phyloP scores from a whole-genome alignment of 2,329 filamentous ascomycete species.

The Cryphonectria naterciae region DNA sequence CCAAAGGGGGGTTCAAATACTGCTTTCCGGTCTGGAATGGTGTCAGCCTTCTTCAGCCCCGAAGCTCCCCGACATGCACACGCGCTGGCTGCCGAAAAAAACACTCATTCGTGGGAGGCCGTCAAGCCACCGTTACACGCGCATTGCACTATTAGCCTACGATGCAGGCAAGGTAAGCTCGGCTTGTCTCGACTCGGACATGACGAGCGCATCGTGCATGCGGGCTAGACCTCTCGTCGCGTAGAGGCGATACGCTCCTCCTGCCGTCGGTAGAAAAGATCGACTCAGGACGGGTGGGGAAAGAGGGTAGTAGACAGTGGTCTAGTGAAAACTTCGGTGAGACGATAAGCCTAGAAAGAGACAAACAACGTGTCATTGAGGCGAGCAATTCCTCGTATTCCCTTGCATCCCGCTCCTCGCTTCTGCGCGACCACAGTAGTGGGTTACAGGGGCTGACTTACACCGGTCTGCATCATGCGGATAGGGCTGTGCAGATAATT shows the following conservation, averaged over 20 bases:
- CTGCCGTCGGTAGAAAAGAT: not conserved
- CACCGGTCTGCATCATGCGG: not conserved
- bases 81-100: not conserved
- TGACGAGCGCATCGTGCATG: not conserved
- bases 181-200: conserved; percentile 3
- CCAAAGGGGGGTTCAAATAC: not conserved
- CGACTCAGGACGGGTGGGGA: not conserved
- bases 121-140: conserved; percentile 2
- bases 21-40: not conserved
- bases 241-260: not conserved
- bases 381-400: not conserved
- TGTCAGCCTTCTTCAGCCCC: conserved; percentile 2
- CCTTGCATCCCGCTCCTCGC: not conserved
- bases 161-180: not conserved
- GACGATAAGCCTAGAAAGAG: not conserved
- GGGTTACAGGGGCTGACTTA: not conserved
- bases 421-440: not conserved
- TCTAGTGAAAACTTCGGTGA: not conserved
- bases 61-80: not conserved
- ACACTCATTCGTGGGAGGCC: not conserved
- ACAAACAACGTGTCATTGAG: not conserved
- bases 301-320: not conserved
- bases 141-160: not conserved
- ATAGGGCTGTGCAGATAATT: not conserved
- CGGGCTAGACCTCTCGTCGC: not conserved